These are phyloP conservation scores for Mortierella sp. DNA, from an alignment of 371 early-diverging fungal species.

Conservation along the genomic window DNA sequence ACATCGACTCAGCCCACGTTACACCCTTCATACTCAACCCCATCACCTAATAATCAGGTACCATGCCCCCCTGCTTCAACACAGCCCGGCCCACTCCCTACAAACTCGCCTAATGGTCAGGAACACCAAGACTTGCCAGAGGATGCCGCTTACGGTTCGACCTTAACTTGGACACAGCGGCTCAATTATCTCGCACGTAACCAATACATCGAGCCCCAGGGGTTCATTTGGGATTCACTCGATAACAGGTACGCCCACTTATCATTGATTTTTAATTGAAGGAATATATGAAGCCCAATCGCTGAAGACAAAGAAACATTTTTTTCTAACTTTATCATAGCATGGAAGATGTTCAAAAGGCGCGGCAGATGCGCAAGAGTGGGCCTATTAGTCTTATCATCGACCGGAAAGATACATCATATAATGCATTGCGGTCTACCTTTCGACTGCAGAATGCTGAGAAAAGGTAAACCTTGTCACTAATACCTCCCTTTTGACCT, in stretches of 20 bases:
- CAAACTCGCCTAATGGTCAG: background rate
- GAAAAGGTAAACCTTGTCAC: conserved; percentile 25
- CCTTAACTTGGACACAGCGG: conserved; percentile 28
- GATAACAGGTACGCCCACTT: conserved; percentile 32
- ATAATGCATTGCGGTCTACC: conserved; percentile 39
- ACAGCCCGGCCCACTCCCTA: background rate
- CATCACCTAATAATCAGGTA: background rate
- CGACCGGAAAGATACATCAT: conserved; percentile 42
- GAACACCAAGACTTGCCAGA: background rate
- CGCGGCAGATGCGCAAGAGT: conserved; percentile 22
- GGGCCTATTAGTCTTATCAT: conserved; percentile 35
- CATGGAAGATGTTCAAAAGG: conserved; percentile 47
- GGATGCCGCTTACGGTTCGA: background rate
- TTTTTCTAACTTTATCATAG: conserved; percentile 4
- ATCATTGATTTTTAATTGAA: background rate
- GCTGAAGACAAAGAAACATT: no score
- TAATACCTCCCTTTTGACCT: background rate
- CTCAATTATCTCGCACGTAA: conserved; percentile 9
- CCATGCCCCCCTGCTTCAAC: background rate
- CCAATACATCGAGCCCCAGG: conserved; percentile 19
- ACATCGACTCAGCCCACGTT: background rate
- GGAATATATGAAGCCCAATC: no score
- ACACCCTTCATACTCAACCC: background rate
- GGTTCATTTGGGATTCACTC: conserved; percentile 55
- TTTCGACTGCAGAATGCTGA: conserved; percentile 46